Conservation (phyloP, 1,284 basidiomycete species). For the Bondarzewia mesenterica region DNA sequence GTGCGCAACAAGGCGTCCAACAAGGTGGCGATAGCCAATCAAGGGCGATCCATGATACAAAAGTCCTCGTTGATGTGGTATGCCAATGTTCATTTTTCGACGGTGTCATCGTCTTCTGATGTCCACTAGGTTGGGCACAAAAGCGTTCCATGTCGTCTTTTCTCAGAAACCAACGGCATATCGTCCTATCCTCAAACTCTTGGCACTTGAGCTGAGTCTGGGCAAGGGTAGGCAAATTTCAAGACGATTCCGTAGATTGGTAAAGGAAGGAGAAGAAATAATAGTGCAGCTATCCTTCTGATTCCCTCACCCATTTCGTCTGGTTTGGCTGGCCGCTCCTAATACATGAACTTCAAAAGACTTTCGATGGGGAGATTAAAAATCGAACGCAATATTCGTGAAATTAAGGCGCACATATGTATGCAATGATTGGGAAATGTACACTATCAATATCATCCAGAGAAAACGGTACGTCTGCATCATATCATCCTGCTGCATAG, state of each 20-base stretch:
- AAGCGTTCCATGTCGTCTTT: constrained; percentile 67
- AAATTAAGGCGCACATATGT: too few species aligned
- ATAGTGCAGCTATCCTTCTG: constrained; percentile 16
- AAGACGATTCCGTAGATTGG: constrained; percentile 36
- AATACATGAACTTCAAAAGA: too few species aligned
- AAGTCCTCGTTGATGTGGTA: constrained; percentile 59
- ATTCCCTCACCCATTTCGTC: not conserved
- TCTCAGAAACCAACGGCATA: constrained; percentile 47
- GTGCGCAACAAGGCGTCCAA: constrained; percentile 41
- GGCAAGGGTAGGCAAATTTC: constrained; percentile 33
- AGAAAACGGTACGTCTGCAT: not conserved
- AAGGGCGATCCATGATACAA: constrained; percentile 33
- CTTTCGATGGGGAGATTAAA: too few species aligned
- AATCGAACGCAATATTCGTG: too few species aligned
- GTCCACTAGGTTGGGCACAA: constrained; percentile 62
- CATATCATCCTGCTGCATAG: too few species aligned
- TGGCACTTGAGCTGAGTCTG: constrained; percentile 43
- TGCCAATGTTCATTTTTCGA: constrained; percentile 15
- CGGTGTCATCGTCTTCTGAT: not conserved
- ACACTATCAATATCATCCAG: not conserved
- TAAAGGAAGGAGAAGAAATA: constrained; percentile 34
- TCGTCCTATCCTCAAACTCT: constrained; percentile 32
- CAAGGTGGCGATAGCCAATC: constrained; percentile 31
- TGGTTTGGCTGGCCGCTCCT: too few species aligned
- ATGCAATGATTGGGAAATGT: too few species aligned